Evolutionary conservation across 1,284 basidiomycete species (phyloP), one percentile per base, ranked within the genome.

Genomic region (Sporisorium scitamineum): DNA sequence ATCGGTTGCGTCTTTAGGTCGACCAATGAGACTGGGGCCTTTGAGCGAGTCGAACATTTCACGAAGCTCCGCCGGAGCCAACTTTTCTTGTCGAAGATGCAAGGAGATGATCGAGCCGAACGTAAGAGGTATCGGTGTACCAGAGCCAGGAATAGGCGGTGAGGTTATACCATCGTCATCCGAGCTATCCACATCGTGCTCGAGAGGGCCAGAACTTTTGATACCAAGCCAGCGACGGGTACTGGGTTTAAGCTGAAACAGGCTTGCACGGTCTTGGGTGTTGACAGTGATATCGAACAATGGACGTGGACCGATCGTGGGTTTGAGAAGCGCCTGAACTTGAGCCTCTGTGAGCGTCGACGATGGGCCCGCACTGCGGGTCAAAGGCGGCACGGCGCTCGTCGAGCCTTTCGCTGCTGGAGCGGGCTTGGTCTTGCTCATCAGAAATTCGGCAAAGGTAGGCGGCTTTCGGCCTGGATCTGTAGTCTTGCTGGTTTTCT

Each of bases 191-290:
- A 5, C 13, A 16, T 41, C 20, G 11, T 10, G 18, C 8, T 22
- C 8, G 1, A 51, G 16, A 26, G 27, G 37, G 31, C 20, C 57
- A 3, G 58, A 27, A n/a, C 20, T 39, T 13, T 27, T 14, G 39
- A 64, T 48, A 1, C 57, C 68, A 13, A 70, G 61, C 59, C 59
- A 61, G 6, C 62, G 59, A n/a, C 62, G 54, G 3, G 62, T 66
- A 59, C 59, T 62, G 7, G 51, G 34, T 31, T 55, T 54, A 6
- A 62, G 51, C 47, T 55, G 54, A 31, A 41, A 51, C 18, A 61
- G 24, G 11, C 50, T 32, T 1, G 24, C 51, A 5, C 54, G 50
- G 20, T 66, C 62, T 5, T 65, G 50, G 1, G 50, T 54, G 59
- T 45, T 27, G 11, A 71, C 55, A 2, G 51, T 44, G 14, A 71